Evolutionary conservation across 257 asterid genomes (phyloP), one percentile per base, ranked within the genome.

Genomic region (Fraxinus pennsylvanica): DNA sequence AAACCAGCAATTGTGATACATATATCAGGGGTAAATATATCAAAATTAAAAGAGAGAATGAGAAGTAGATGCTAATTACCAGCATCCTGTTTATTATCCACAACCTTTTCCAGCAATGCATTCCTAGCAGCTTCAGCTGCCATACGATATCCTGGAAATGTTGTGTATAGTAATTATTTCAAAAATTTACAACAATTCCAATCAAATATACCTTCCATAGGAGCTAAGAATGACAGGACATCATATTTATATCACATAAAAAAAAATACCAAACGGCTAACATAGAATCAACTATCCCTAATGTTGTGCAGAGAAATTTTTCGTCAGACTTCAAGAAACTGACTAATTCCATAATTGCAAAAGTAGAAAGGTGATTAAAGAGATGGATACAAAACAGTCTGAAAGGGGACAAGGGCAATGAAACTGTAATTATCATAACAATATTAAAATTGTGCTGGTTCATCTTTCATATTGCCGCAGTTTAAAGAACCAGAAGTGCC

Each of bases 61-160:
- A 66, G 69, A 66, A 43, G 50, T 47, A 74, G 68, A n/a, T 12
- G 21, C 21, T 57, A 75, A 59, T 79, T 83, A 92, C 99, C 97
- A 86, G 92, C 85, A 82, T 94, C 97, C 66, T 80, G 86, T 85
- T 91, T 94, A 71, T 94, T 92, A 82, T 94, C 99, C n/a, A 91
- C 88, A 9, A 85, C 99, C 85, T 86, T 94, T 88, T 91, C 95
- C 84, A 91, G 81, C 84, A 94, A 86, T 39, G 97, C 96, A 77
- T 83, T 83, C 78, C 94, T 88, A 12, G 97, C 97, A 86, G 95
- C 91, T 80, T 94, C 99, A 75, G 93, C 86, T 17, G 97, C 99
- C 97, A 91, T 87, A 22, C 97, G 99, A 74, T 86, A 94, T 43
- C 99, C 99, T 94, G 85, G 73, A 81, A 35, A 80, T 10, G 43